Conservation (phyloP, 345 rosid species). For the Balakata baccata region DNA sequence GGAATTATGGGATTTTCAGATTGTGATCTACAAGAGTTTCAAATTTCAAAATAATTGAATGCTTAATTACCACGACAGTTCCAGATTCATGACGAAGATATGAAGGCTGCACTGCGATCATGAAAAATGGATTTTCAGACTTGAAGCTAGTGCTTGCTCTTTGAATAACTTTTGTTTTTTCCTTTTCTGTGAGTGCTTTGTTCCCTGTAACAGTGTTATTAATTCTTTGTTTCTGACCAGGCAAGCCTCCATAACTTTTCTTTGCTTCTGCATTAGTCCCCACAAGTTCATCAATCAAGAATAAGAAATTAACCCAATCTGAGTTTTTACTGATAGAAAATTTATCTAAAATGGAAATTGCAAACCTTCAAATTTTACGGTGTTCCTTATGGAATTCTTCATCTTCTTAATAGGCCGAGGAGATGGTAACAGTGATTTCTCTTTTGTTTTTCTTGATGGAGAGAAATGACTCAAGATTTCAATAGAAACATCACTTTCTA, state of each 20-base stretch:
- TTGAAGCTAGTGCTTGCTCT: not conserved
- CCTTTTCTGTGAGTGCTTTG: not conserved
- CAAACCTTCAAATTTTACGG: not conserved
- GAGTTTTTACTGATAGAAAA: not conserved
- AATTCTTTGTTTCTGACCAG: not conserved
- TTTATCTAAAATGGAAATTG: not conserved
- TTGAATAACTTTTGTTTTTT: not conserved
- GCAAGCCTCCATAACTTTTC: not conserved
- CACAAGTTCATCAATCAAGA: not conserved
- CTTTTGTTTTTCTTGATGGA: not conserved
- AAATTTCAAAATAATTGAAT: not conserved
- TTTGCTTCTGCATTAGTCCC: not conserved
- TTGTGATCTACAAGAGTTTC: not conserved
- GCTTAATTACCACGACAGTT: not conserved
- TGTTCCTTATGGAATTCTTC: not conserved
- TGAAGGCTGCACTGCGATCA: not conserved
- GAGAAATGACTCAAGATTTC: not conserved
- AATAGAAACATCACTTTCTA: not conserved
- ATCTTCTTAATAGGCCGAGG: not conserved
- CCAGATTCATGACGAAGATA: not conserved
- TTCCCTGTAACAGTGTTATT: too few species aligned
- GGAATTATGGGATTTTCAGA: not conserved
- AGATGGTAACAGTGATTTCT: not conserved
- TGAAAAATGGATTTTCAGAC: conserved; percentile 6
- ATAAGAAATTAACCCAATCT: not conserved